A percentile compares a stretch with the other conserved stretches of the same genome.
Conservation (phyloP, 176 grass and related monocot genomes). For the Zoysia pacifica region DNA sequence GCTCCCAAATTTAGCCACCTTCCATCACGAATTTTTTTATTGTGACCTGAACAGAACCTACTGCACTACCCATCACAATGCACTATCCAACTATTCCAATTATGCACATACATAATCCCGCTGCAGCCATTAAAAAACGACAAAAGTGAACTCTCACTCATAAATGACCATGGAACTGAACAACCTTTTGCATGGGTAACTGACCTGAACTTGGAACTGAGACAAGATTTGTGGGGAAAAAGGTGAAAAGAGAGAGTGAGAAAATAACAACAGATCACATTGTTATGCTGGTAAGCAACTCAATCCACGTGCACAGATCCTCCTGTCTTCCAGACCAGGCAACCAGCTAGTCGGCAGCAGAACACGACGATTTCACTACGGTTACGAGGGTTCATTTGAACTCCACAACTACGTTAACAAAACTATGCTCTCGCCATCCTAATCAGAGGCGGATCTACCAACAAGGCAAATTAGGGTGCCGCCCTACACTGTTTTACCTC, state of each 20-base stretch:
- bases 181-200: not conserved
- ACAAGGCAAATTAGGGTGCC: too few relatives aligned
- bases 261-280: too few relatives aligned
- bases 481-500: too few relatives aligned
- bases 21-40: not conserved
- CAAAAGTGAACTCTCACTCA: not conserved
- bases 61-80: not conserved
- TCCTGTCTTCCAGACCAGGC: not conserved
- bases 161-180: not conserved
- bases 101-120: not conserved
- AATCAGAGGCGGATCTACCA: too few relatives aligned
- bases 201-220: not conserved
- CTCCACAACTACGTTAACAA: not conserved
- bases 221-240: too few relatives aligned
- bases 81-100: slow-evolving; percentile 17
- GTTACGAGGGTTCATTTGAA: not conserved
- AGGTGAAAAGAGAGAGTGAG: too few relatives aligned
- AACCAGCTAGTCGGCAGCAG: not conserved
- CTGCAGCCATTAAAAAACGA: not conserved
- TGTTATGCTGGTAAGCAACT: too few relatives aligned
- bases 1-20: not conserved
- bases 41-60: not conserved
- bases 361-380: not conserved
- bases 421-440: not conserved
- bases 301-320: not conserved